Evolutionary conservation across 805 yeast genomes (phyloP), one percentile per base, ranked within the genome.

Genomic region (Scheffersomyces amazonensis): DNA sequence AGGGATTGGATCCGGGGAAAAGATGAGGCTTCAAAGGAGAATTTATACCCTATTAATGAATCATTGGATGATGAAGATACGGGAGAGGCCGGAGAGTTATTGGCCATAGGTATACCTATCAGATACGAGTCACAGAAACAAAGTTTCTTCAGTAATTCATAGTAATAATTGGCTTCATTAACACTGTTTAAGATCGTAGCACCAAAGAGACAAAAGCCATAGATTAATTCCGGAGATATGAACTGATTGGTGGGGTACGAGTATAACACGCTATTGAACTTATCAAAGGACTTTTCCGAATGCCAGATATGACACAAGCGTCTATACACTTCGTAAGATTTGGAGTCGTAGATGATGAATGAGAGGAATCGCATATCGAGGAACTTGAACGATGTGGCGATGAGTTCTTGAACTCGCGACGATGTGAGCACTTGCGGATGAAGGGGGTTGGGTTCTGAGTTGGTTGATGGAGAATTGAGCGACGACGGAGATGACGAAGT

Each of bases 191-290:
- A 29, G 15, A 28, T 16, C 5, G 31, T 24, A 16, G 35, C 28
- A 3, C 40, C 40, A 23, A 31, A 22, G 10, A 18, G n/a, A 36
- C 31, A 16, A 5, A 31, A 16, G 11, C 35, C 25, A n/a, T 31
- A 31, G 13, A 36, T 31, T 20, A 31, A 23, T 22, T 36, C 40
- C 3, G 39, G 34, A 9, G 39, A 36, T n/a, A 36, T 16, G 16
- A 27, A 36, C 20, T 20, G 29, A 18, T 36, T 36, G 21, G 12
- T 30, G 4, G 39, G 39, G 16, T 23, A 36, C 5, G 19, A 20
- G n/a, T 20, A 31, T n/a, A 29, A 30, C 1, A 30, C 10, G 9
- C 19, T 17, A 10, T 15, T 24, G 3, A 30, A n/a, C 4, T 21
- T 12, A 10, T 30, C 27, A 11, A 12, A 5, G 18, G 7, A 5